Evolutionary conservation across 352 stramenopile species (phyloP), one percentile per base, ranked within the genome.

Genomic region (Phytophthora ohioensis): DNA sequence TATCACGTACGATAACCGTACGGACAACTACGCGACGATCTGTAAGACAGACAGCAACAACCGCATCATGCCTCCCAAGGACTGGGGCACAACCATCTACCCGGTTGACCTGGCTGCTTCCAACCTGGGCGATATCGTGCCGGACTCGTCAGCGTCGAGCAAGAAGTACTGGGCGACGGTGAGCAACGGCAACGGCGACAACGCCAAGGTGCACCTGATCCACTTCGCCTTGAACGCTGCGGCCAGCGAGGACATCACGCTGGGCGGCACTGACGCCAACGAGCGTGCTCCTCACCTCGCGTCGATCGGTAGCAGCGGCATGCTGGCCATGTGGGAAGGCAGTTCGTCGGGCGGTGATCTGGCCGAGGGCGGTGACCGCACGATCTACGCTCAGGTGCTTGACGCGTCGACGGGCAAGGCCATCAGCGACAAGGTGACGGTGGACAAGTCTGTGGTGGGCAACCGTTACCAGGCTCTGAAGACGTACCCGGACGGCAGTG

Each of bases 41-140:
- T 87, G 82, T 36, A 90, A 88, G 76, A 90, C 82, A 31, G 82
- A 90, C 80, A 87, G 67, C 76, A 88, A 85, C 71, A 88, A 90
- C 76, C 82, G 82, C 63, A 88, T 90, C 76, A 90, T 88, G 64
- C 81, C 81, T 51, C 80, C 78, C 8, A 71, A 80, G n/a, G 82
- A 81, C 48, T 82, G 73, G 58, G 76, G 57, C 39, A 69, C 79
- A 1, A 90, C 82, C 8, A 83, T 90, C 69, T 88, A 88, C 69
- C 80, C 80, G 0, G 82, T 91, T 30, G 71, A 88, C 45, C 67
- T 88, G 30, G 77, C 46, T 0, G 79, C 77, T 0, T 68, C 76
- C 3, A 86, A 89, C 72, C 61, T 89, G 30, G 79, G 79, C 17
- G 81, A 87, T 43, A 85, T 90, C 27, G 77, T 87, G 53, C 71